Evolutionary conservation across 2,329 filamentous ascomycete species (phyloP).

Genomic region (Arachnopeziza araneosa): DNA sequence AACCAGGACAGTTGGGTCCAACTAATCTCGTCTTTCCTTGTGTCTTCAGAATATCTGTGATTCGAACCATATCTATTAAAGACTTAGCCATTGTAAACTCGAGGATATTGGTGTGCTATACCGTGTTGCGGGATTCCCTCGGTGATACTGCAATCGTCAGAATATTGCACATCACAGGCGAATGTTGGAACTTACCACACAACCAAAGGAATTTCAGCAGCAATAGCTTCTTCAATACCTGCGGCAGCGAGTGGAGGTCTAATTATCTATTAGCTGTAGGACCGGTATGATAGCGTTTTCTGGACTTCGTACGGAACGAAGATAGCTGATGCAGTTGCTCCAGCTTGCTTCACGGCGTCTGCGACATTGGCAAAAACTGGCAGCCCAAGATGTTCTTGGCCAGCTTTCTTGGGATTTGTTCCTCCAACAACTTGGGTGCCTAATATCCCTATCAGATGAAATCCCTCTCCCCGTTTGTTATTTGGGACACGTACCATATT

Average conservation of each 20-base stretch:
- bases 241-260: conserved; percentile 87
- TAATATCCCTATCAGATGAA: conserved; percentile 36
- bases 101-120: conserved; percentile 39
- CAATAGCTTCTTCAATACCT: conserved; percentile 94
- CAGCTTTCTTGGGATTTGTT: conserved; percentile 98
- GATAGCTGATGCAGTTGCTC: conserved; percentile 86
- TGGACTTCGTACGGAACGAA: conserved; percentile 72
- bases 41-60: conserved; percentile 95
- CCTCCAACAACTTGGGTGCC: conserved; percentile 97
- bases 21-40: conserved; percentile 96
- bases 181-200: conserved; percentile 58
- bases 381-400: conserved; percentile 78
- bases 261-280: conserved; percentile 2
- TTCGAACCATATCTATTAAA: conserved; percentile 87
- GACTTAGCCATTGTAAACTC: conserved; percentile 14
- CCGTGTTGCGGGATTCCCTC: conserved; percentile 97
- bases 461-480: conserved; percentile 6
- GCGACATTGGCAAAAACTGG: conserved; percentile 88
- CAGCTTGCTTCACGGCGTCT: conserved; percentile 85
- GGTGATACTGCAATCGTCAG: conserved; percentile 57
- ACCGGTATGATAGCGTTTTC: neutral
- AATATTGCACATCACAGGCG: conserved; percentile 12
- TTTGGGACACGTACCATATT: conserved; percentile 67
- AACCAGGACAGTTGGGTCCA: conserved; percentile 96
- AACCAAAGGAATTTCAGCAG: conserved; percentile 87